phyloP scores from a whole-genome alignment of 2,329 filamentous ascomycete genomes.

The Byssothecium circinans region DNA sequence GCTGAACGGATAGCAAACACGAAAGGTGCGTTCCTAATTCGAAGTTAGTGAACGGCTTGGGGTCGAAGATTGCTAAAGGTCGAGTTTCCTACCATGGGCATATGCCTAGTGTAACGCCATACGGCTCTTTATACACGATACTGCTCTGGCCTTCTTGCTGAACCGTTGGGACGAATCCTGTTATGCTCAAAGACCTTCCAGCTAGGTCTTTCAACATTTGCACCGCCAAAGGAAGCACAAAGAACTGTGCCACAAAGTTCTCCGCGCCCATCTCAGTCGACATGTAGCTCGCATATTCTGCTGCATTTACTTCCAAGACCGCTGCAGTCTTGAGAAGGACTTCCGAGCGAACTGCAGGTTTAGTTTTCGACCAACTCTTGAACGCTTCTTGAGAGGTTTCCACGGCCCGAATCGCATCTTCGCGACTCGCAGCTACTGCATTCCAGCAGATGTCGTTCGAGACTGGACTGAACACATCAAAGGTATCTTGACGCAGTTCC shows the following conservation, averaged over 20 bases:
- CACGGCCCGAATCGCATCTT: background rate
- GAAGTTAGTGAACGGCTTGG: background rate
- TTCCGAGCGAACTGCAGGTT: slow-evolving; percentile 61
- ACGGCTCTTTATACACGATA: slow-evolving; percentile 9
- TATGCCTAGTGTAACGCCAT: slow-evolving; percentile 7
- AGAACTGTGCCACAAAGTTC: slow-evolving; percentile 57
- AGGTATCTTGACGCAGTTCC: background rate
- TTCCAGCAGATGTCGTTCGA: background rate
- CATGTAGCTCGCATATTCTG: slow-evolving; percentile 23
- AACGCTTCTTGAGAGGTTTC: slow-evolving; percentile 52
- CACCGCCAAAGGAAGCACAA: slow-evolving; percentile 47
- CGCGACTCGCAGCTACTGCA: background rate
- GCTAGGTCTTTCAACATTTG: slow-evolving; percentile 39
- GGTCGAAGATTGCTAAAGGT: background rate
- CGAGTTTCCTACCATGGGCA: slow-evolving; percentile 5
- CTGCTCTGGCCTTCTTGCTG: slow-evolving; percentile 2
- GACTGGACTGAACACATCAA: background rate
- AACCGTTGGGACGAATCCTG: slow-evolving; percentile 41
- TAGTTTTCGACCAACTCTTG: slow-evolving; percentile 64
- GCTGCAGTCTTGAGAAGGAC: slow-evolving; percentile 68
- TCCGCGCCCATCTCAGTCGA: slow-evolving; percentile 43
- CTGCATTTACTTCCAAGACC: slow-evolving; percentile 58
- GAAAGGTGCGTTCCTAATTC: background rate
- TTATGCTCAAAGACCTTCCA: slow-evolving; percentile 35
- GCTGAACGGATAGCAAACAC: slow-evolving; percentile 1